Percentiles rank a stretch among this genome's conserved stretches.
phyloP scores from a whole-genome alignment of 192 early-diverging fungal species.

The Backusella tuberculispora region DNA sequence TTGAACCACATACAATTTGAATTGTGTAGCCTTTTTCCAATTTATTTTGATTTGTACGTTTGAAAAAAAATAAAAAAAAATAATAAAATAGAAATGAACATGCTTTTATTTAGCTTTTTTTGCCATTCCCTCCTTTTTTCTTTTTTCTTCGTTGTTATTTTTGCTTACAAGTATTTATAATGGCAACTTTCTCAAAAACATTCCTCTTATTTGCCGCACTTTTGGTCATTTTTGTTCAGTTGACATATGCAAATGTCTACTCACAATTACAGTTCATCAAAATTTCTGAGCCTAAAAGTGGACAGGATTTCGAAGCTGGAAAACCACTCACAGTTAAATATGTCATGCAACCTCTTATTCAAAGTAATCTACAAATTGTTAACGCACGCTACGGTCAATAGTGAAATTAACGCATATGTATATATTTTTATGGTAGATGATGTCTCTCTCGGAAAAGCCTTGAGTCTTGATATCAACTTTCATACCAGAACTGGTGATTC shows the following conservation, averaged over 20 bases:
- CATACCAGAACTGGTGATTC: constrained; percentile 35
- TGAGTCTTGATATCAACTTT: constrained; percentile 36
- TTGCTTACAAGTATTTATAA: neutral
- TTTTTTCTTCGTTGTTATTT: constrained; percentile 4
- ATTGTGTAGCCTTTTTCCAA: constrained; percentile 12
- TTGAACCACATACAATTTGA: constrained; percentile 10
- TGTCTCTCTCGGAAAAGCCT: constrained; percentile 32
- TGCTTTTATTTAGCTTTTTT: neutral
- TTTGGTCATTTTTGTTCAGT: constrained; percentile 25
- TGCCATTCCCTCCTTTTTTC: neutral
- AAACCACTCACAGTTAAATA: constrained; percentile 33
- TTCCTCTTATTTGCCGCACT: constrained; percentile 12
- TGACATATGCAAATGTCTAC: constrained; percentile 27
- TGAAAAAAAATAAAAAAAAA: neutral
- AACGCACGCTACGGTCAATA: neutral
- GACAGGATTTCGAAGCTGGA: constrained; percentile 30
- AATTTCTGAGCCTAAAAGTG: constrained; percentile 34
- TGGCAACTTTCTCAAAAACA: constrained; percentile 14
- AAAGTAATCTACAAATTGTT: constrained; percentile 22
- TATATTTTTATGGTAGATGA: constrained; percentile 15
- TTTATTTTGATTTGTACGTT: constrained; percentile 14
- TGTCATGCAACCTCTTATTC: constrained; percentile 43
- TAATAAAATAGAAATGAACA: neutral
- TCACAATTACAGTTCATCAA: constrained; percentile 45
- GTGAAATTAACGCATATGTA: neutral